Base-by-base conservation (phyloP, 352 stramenopile genomes). In the Pythium aristosporum region DNA sequence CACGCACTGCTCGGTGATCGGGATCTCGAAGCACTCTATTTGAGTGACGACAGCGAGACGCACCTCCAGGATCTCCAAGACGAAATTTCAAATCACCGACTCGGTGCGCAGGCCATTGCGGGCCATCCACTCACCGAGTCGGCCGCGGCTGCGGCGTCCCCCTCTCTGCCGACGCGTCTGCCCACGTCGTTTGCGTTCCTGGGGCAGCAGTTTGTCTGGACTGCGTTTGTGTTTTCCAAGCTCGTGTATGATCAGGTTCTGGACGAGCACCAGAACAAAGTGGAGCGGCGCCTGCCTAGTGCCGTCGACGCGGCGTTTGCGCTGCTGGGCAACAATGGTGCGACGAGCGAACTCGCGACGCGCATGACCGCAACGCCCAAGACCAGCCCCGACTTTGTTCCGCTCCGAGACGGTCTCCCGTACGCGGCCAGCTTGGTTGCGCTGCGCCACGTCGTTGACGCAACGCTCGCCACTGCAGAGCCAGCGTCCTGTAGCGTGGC, bases 181-280 rank as follows among this genome's bases (percentile, higher is more conserved):
- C 58, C 68, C 12, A 63, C 55, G 18, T 61, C 68, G 12, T 71
- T 71, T 55, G 41, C 53, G 16, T 56, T 74, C 11, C 21, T 71
- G 16, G 68, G 68, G 0, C 68, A 74, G 44, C 58, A 66, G 39
- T 71, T 71, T 59, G 68, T 71, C 15, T 74, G 63, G 68, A 71
- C 58, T 55, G 68, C 68, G 36, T 74, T 74, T 41, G 54, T 71
- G 21, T 71, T 74, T n/a, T 71, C 63, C 25, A 64, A 68, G 37
- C 43, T 74, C 32, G 68, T 74, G 11, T 74, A 54, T 25, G 68
- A 74, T 28, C 52, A 68, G 46, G 58, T 74, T 1, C 4, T 68
- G 23, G 23, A 67, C 23, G 39, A 7, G 13, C 9, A 59, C 7
- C 18, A 53, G 6, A 28, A 37, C 0, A 73, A 73, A 20, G 61